Evolutionary conservation across 176 grass and related monocot species (phyloP).

Genomic region (Juncus effusus): DNA sequence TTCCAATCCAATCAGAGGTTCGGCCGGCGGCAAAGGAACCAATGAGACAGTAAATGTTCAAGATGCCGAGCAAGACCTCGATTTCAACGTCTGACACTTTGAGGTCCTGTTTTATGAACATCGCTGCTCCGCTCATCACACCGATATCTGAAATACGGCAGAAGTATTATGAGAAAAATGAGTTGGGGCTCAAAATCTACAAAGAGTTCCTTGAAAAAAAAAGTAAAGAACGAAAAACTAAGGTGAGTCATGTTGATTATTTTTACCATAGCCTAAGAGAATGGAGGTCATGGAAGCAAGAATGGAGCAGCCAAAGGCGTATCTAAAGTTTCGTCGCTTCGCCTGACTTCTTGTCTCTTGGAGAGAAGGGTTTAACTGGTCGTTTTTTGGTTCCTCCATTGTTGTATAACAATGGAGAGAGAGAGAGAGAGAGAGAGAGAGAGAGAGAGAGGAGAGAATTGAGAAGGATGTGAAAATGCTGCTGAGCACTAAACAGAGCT

Average conservation of each 20-base stretch:
- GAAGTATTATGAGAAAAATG: not conserved
- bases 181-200: not conserved
- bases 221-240: not conserved
- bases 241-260: not conserved
- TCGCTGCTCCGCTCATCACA: slow-evolving; percentile 75
- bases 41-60: slow-evolving; percentile 70
- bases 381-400: slow-evolving; percentile 24
- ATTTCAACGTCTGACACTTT: slow-evolving; percentile 35
- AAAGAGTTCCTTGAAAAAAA: slow-evolving; percentile 21
- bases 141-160: slow-evolving; percentile 48
- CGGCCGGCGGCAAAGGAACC: slow-evolving; percentile 68
- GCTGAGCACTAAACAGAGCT: slow-evolving; percentile 1
- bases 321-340: slow-evolving; percentile 48
- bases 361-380: slow-evolving; percentile 15
- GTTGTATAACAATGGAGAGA: slow-evolving; percentile 11
- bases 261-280: slow-evolving; percentile 65
- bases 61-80: slow-evolving; percentile 68
- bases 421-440: slow-evolving; percentile 17
- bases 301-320: slow-evolving; percentile 63
- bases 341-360: slow-evolving; percentile 26
- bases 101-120: slow-evolving; percentile 58
- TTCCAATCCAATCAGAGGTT: slow-evolving; percentile 82
- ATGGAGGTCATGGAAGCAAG: slow-evolving; percentile 92
- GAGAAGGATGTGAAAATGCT: not conserved
- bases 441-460: not conserved